These are phyloP conservation scores for Asterella californica DNA, from an alignment of 225 moss, liverwort and hornwort species.

Conservation along the genomic window DNA sequence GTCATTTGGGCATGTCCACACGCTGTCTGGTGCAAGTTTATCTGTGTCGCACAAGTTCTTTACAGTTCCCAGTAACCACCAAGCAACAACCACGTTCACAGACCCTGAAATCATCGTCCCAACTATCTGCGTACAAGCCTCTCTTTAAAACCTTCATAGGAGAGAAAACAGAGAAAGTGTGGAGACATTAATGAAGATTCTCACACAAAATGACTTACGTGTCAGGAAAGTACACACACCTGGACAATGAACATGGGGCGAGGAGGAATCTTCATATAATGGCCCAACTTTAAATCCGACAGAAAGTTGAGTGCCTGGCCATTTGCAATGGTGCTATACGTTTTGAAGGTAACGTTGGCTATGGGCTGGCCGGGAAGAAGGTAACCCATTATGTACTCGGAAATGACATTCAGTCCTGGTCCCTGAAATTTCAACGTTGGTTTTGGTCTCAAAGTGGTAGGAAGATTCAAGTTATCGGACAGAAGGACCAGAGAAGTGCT, in stretches of 20 bases:
- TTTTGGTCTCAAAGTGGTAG: background rate
- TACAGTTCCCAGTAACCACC: conserved; percentile 12
- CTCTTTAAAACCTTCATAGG: background rate
- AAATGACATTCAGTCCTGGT: conserved; percentile 11
- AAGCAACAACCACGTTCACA: conserved; percentile 5
- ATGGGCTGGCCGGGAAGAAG: conserved; percentile 14
- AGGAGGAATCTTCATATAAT: conserved; percentile 24
- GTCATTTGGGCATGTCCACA: conserved; percentile 19
- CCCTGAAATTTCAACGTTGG: background rate
- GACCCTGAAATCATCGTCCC: conserved; percentile 5
- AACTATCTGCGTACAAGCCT: conserved; percentile 11
- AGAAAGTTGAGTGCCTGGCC: conserved; percentile 3
- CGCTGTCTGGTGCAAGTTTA: conserved; percentile 5
- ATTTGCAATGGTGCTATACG: background rate
- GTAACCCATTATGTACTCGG: conserved; percentile 20
- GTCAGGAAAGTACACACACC: background rate
- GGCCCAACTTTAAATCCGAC: conserved; percentile 16
- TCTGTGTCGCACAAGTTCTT: conserved; percentile 14
- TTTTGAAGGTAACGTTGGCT: conserved; percentile 9
- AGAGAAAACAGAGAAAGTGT: background rate
- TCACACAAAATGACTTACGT: too few relatives aligned
- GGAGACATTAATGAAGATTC: background rate
- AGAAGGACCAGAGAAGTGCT: background rate
- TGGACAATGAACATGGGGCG: conserved; percentile 17
- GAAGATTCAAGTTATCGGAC: background rate